Conservation (phyloP, 2,329 filamentous ascomycete species). For the Talaromyces amestolkiae region DNA sequence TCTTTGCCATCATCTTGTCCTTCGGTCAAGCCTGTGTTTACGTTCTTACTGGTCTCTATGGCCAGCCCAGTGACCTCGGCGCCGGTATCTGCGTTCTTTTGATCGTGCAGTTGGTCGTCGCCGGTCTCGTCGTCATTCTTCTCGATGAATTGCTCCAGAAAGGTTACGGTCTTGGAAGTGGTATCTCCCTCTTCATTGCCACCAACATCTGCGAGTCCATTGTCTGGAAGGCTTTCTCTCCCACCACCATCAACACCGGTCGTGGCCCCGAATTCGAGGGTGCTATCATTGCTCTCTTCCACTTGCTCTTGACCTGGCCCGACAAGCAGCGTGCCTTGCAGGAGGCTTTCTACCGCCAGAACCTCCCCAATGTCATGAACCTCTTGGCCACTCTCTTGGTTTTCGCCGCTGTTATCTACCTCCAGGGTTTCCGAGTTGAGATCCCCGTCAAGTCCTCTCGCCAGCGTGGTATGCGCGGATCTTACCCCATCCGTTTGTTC, state of each 20-base stretch:
- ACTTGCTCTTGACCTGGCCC: constrained; percentile 96
- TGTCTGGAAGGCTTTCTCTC: constrained; percentile 99
- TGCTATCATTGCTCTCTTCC: constrained; percentile 95
- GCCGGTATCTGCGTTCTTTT: constrained; percentile 97
- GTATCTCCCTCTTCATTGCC: constrained; percentile 98
- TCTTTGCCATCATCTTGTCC: constrained; percentile 95
- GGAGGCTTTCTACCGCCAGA: constrained; percentile 99
- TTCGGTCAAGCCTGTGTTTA: constrained; percentile 98
- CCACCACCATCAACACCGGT: constrained; percentile 98
- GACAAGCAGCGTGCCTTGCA: constrained; percentile 98
- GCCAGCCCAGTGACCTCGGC: constrained; percentile 91
- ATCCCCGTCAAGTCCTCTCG: constrained; percentile 99
- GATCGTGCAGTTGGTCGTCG: constrained; percentile 95
- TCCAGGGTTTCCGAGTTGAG: constrained; percentile 98
- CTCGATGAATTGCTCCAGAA: constrained; percentile 99
- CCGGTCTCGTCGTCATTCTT: constrained; percentile 97
- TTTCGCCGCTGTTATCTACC: constrained; percentile 98
- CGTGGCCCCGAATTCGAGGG: constrained; percentile 99
- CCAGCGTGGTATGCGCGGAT: constrained; percentile 97
- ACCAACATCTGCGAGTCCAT: constrained; percentile 99
- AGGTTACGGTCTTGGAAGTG: constrained; percentile 96
- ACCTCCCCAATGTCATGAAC: constrained; percentile 99
- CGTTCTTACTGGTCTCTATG: constrained; percentile 97
- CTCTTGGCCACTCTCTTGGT: constrained; percentile 86
- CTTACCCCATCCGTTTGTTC: constrained; percentile 97